Percentiles rank a stretch among this genome's conserved stretches.
phyloP scores from a whole-genome alignment of 805 yeast genomes.

The Lachancea kluyveri region DNA sequence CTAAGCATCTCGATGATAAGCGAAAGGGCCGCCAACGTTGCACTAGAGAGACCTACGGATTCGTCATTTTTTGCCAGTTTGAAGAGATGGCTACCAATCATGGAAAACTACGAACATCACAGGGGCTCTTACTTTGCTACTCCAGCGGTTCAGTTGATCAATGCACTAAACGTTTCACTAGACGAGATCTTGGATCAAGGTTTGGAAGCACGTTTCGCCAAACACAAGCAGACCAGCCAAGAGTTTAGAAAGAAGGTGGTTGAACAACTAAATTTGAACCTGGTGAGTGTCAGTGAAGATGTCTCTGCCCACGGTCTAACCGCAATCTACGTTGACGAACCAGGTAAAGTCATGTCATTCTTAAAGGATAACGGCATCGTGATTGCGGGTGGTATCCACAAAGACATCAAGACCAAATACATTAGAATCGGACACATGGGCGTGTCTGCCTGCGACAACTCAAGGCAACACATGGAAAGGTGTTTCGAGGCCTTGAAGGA shows the following conservation, averaged over 20 bases:
- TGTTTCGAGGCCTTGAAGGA: constrained; percentile 35
- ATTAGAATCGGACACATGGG: constrained; percentile 98
- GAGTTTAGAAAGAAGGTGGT: constrained; percentile 53
- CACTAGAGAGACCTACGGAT: constrained; percentile 43
- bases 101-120: constrained; percentile 80
- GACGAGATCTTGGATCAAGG: constrained; percentile 57
- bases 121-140: constrained; percentile 83
- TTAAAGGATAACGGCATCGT: constrained; percentile 62
- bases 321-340: constrained; percentile 68
- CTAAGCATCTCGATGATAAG: constrained; percentile 72
- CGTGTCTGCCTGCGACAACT: constrained; percentile 54
- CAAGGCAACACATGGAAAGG: constrained; percentile 47
- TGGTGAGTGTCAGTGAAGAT: constrained; percentile 44
- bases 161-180: constrained; percentile 73
- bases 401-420: constrained; percentile 70
- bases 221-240: constrained; percentile 57
- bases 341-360: constrained; percentile 52
- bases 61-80: constrained; percentile 49
- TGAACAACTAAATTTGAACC: constrained; percentile 56
- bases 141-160: constrained; percentile 84
- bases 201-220: constrained; percentile 54
- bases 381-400: constrained; percentile 87
- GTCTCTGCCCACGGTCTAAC: constrained; percentile 85
- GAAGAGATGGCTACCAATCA: constrained; percentile 81
- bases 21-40: constrained; percentile 62